Conservation (phyloP, 2,329 filamentous ascomycete species). For the Mariannaea sp. region DNA sequence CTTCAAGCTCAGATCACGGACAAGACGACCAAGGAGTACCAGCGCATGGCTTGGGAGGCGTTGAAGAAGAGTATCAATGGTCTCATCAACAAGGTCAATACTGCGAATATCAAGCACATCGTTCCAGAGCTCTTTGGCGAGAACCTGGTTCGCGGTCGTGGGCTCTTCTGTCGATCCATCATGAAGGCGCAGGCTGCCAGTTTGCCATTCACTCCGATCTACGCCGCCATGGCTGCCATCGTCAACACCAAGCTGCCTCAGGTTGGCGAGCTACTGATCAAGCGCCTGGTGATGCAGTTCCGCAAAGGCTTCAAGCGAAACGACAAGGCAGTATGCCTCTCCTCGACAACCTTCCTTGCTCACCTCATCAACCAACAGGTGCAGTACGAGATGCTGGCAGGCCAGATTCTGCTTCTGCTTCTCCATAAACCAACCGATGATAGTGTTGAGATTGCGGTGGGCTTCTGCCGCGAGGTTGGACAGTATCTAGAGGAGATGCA, state of each 20-base stretch:
- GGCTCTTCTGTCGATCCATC: slow-evolving; percentile 91
- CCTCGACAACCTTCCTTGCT: slow-evolving; percentile 91
- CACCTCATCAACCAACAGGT: slow-evolving; percentile 97
- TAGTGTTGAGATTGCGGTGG: slow-evolving; percentile 96
- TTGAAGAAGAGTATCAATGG: slow-evolving; percentile 99
- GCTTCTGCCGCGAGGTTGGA: slow-evolving; percentile 88
- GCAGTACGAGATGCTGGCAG: slow-evolving; percentile 88
- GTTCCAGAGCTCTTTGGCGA: slow-evolving; percentile 95
- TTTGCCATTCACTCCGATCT: slow-evolving; percentile 94
- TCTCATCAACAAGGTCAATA: slow-evolving; percentile 98
- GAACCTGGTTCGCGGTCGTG: slow-evolving; percentile 88
- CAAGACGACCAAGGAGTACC: slow-evolving; percentile 94
- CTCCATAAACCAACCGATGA: slow-evolving; percentile 96
- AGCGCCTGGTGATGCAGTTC: slow-evolving; percentile 87
- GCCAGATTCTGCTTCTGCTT: slow-evolving; percentile 89
- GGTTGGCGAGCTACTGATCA: slow-evolving; percentile 88
- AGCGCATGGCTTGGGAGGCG: slow-evolving; percentile 98
- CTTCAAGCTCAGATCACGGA: slow-evolving; percentile 97
- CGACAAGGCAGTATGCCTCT: slow-evolving; percentile 94
- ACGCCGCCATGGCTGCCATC: slow-evolving; percentile 93
- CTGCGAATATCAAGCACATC: slow-evolving; percentile 96
- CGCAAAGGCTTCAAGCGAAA: slow-evolving; percentile 95
- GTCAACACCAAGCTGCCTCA: slow-evolving; percentile 97
- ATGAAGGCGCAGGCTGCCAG: slow-evolving; percentile 98
- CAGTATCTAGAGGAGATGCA: slow-evolving; percentile 97